Base-by-base conservation (phyloP, 2,329 filamentous ascomycete genomes). In the Alternaria sp. region DNA sequence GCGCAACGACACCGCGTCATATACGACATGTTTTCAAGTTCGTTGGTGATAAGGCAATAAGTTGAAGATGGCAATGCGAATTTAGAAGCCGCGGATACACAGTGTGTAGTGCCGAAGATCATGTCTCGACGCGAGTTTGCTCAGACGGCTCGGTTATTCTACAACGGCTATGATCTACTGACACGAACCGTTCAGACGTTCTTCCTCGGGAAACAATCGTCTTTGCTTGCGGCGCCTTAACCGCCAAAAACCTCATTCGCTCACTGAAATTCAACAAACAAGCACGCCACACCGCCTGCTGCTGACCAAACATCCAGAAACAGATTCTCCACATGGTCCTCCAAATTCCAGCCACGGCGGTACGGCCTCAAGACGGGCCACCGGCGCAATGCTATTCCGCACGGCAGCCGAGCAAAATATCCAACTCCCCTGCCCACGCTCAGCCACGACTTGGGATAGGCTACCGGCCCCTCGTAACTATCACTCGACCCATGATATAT, bases 261-360 rank as follows among this genome's bases (percentile, higher is more conserved):
- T 50, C 55, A 33, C 37, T 23, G 41, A 23, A 41, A 28, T 53
- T 46, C 28, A 43, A 18, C 23, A 43, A 44, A 30, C 21, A 61
- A 65, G 64, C 66, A 68, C 58, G 63, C 63, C 66, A 68, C 61
- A 68, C 66, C 66, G 66, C 66, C 53, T 60, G 8, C 47, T 28
- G 46, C 56, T 60, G 49, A 44, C 45, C 47, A 28, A 30, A 25
- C n/a, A 7, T 28, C n/a, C 15, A 20, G 14, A 47, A 25, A 21
- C 30, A 45, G n/a, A 4, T 21, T 44, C 53, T 41, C 54, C 54
- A 47, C 54, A 14, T 56, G 54, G 28, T 46, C 60, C 28, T 14
- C 30, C 54, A 33, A 26, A 56, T 41, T 46, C 12, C 46, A 41
- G 43, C 9, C 43, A 46, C 37, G 50, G 45, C 41, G 28, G 44